A percentile compares a stretch with the other conserved stretches of the same genome.
phyloP scores from a whole-genome alignment of 2,329 filamentous ascomycete genomes.

The Phoma herbarum region DNA sequence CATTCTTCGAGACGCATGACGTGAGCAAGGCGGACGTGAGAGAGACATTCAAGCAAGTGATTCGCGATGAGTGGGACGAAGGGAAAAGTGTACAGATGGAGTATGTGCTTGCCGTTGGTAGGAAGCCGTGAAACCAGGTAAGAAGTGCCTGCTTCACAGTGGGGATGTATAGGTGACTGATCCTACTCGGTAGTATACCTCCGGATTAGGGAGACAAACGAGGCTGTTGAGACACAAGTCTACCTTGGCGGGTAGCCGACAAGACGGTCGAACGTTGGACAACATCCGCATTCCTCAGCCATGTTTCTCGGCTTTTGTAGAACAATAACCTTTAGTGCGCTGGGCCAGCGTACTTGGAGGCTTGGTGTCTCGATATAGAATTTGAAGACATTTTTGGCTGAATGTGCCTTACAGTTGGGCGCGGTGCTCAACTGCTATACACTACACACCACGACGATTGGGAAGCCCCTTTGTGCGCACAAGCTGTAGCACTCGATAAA shows the following conservation, averaged over 20 bases:
- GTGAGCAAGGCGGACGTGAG: neutral
- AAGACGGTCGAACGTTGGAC: neutral
- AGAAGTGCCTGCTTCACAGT: rapidly evolving
- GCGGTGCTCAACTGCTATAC: too few species aligned
- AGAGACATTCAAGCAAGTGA: neutral
- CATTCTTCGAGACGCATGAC: neutral
- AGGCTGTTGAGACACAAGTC: neutral
- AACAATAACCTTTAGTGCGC: neutral
- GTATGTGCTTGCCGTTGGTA: neutral
- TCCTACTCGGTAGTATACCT: neutral
- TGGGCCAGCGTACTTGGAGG: neutral
- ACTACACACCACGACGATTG: too few species aligned
- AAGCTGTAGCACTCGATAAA: neutral
- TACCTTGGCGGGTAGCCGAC: too few species aligned
- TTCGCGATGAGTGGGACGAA: neutral
- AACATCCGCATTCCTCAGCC: neutral
- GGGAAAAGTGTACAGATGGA: neutral
- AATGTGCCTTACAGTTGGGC: neutral
- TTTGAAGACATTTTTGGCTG: neutral
- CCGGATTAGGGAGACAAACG: neutral
- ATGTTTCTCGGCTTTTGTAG: neutral
- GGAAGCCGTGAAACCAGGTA: neutral
- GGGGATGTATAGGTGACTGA: neutral
- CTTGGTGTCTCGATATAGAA: neutral
- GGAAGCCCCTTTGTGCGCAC: too few species aligned